These are phyloP conservation scores for Rhododendron ovatum DNA, from an alignment of 148 eudicot genomes.

Conservation along the genomic window DNA sequence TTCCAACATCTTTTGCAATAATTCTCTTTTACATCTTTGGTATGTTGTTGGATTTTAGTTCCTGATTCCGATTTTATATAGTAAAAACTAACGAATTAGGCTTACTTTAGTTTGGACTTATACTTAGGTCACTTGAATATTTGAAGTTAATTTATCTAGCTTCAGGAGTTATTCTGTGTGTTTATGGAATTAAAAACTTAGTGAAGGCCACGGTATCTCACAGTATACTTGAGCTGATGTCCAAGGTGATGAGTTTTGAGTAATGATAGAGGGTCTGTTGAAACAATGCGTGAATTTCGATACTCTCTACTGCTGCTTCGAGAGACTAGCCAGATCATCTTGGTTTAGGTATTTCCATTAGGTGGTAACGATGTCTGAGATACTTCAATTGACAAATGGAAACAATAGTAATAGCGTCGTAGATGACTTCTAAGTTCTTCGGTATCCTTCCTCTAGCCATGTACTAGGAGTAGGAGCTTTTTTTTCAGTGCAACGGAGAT, in stretches of 20 bases:
- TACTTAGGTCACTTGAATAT: neutral
- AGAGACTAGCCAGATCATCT: neutral
- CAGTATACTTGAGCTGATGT: neutral
- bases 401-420: neutral
- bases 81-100: neutral
- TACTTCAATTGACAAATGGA: neutral
- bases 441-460: neutral
- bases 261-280: neutral
- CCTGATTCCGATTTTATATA: neutral
- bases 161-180: neutral
- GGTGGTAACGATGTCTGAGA: neutral
- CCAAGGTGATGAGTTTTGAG: neutral
- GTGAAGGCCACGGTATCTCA: neutral
- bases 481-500: too few relatives aligned
- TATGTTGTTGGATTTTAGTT: slow-evolving; percentile 26
- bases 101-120: neutral
- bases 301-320: neutral
- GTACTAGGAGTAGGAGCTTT: neutral
- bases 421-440: neutral
- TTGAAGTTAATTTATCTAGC: neutral
- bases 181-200: neutral
- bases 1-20: slow-evolving; percentile 83
- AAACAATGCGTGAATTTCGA: neutral
- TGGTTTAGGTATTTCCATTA: neutral
- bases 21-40: slow-evolving; percentile 81